phyloP scores from a whole-genome alignment of 2,329 filamentous ascomycete species.

The Fusarium newnesense region DNA sequence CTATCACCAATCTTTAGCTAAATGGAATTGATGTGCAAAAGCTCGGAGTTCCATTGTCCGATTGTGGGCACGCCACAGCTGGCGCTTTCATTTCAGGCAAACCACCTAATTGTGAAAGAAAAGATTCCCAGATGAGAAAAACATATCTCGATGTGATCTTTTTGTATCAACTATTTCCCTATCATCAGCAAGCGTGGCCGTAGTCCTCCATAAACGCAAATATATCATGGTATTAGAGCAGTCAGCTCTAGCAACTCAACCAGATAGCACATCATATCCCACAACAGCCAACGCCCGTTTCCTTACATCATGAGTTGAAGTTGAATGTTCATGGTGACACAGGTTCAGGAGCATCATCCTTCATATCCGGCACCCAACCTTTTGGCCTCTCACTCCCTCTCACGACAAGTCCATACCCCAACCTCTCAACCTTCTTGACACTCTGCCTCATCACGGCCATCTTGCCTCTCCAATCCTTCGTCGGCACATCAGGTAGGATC shows the following conservation, averaged over 20 bases:
- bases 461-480: slow-evolving; percentile 77
- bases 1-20: background rate
- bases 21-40: background rate
- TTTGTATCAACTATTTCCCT: background rate
- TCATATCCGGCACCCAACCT: slow-evolving; percentile 88
- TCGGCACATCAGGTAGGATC: slow-evolving; percentile 69
- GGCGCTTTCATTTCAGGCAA: too few species aligned
- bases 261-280: slow-evolving; percentile 1
- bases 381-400: slow-evolving; percentile 88
- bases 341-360: slow-evolving; percentile 49
- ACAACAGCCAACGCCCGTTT: background rate
- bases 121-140: background rate
- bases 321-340: slow-evolving; percentile 39
- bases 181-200: background rate
- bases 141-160: background rate
- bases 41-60: background rate
- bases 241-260: slow-evolving; percentile 16
- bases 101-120: background rate
- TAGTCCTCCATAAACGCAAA: background rate
- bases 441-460: slow-evolving; percentile 86
- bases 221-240: background rate
- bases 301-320: background rate
- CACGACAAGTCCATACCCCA: slow-evolving; percentile 88
- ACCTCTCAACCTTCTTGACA: slow-evolving; percentile 92
- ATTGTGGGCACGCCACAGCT: background rate